Evolutionary conservation across 768 basidiomycete species (phyloP).

Genomic region (Royoungia palumana): DNA sequence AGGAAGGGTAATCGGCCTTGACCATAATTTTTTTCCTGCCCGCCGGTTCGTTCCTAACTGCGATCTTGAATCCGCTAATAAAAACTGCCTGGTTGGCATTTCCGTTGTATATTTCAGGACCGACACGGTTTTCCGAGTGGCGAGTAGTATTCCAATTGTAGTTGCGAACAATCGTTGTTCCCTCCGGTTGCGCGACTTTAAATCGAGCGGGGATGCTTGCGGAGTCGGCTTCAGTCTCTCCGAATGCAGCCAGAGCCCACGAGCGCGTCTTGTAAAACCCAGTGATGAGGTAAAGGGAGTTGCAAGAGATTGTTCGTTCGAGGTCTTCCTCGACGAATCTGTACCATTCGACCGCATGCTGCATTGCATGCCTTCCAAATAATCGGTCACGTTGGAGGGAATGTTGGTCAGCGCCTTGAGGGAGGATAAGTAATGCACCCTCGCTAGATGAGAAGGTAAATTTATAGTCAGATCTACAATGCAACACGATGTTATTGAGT

Average conservation of each 20-base stretch:
- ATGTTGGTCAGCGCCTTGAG: no score
- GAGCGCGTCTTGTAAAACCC: background rate
- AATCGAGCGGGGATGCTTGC: background rate
- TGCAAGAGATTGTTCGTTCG: background rate
- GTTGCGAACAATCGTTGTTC: no score
- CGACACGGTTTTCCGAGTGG: background rate
- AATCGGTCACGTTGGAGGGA: background rate
- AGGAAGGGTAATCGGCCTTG: background rate
- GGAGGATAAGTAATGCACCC: background rate
- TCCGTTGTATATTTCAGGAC: background rate
- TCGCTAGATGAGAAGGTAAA: background rate
- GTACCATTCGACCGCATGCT: slow-evolving; percentile 1
- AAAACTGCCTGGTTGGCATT: background rate
- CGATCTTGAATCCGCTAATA: background rate
- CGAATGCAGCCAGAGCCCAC: background rate
- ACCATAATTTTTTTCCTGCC: background rate
- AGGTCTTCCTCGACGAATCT: background rate
- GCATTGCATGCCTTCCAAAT: background rate
- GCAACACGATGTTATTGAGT: background rate
- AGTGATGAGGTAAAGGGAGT: background rate
- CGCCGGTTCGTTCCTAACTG: background rate
- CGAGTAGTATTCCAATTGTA: background rate
- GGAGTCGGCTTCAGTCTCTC: background rate
- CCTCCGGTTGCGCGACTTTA: background rate
- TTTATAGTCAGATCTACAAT: background rate